A percentile compares a stretch with the other conserved stretches of the same genome.
These are phyloP conservation scores for Acanthamoeba castellanii DNA, from an alignment of 208 protist species.

Conservation along the genomic window DNA sequence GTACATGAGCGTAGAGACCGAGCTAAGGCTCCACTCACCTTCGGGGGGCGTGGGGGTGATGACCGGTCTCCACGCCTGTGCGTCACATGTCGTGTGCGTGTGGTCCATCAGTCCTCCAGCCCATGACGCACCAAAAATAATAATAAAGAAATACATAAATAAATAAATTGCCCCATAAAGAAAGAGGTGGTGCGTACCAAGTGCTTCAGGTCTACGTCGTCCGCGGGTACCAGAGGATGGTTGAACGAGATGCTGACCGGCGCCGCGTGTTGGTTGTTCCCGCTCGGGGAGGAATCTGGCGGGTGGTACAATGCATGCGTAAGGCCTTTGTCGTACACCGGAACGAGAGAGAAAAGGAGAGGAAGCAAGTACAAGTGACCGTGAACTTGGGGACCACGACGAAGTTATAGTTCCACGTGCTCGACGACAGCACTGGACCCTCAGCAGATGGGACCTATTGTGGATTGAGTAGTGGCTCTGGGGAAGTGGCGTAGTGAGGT, in stretches of 20 bases:
- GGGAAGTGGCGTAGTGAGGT: neutral
- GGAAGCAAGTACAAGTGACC: neutral
- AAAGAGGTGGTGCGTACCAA: neutral
- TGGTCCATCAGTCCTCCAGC: neutral
- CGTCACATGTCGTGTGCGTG: neutral
- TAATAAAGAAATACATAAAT: neutral
- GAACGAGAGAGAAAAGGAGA: neutral
- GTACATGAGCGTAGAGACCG: slow-evolving; percentile 13
- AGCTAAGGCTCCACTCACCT: slow-evolving; percentile 32
- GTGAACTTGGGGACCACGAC: slow-evolving; percentile 25
- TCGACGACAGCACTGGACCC: slow-evolving; percentile 33
- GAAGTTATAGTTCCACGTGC: neutral
- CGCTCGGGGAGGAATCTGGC: neutral
- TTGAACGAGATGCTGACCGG: slow-evolving; percentile 35
- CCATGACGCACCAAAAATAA: neutral
- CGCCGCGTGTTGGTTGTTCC: neutral
- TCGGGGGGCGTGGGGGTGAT: slow-evolving; percentile 17
- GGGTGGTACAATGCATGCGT: neutral
- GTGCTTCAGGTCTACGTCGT: neutral
- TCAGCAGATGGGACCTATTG: slow-evolving; percentile 68
- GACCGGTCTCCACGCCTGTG: slow-evolving; percentile 52
- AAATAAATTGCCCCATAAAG: neutral
- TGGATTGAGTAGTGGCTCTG: neutral
- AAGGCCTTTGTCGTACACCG: no score
- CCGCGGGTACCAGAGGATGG: slow-evolving; percentile 23